phyloP scores from a whole-genome alignment of 2,329 filamentous ascomycete genomes.

The Mycogone perniciosa region DNA sequence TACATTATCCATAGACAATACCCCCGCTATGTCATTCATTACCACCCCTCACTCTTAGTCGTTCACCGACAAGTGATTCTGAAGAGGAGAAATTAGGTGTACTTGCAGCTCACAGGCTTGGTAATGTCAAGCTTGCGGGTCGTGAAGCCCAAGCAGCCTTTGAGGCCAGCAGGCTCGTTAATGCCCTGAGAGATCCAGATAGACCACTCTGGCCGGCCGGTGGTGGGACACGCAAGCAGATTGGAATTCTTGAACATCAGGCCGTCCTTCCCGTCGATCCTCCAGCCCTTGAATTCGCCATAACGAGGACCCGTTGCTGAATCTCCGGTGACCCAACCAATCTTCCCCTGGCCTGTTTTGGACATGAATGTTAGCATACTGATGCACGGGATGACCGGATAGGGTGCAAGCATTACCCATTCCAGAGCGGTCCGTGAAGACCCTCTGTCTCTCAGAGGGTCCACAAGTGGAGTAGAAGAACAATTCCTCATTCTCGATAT shows the following conservation, averaged over 20 bases:
- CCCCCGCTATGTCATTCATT: not conserved
- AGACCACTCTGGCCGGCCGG: constrained; percentile 36
- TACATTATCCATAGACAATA: not conserved
- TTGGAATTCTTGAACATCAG: constrained; percentile 39
- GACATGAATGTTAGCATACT: not conserved
- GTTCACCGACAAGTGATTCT: not conserved
- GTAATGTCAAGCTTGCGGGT: constrained; percentile 23
- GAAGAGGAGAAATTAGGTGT: constrained; percentile 18
- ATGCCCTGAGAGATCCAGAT: constrained; percentile 31
- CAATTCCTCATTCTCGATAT: constrained; percentile 39
- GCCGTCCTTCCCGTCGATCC: constrained; percentile 34
- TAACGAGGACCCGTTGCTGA: constrained; percentile 27
- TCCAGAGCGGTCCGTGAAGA: constrained; percentile 50
- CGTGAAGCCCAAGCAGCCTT: constrained; percentile 31
- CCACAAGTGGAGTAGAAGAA: constrained; percentile 39
- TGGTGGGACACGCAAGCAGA: constrained; percentile 48
- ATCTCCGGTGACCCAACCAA: constrained; percentile 46
- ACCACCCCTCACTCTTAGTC: not conserved
- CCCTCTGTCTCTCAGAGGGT: constrained; percentile 34
- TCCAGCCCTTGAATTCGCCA: constrained; percentile 42
- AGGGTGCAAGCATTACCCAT: constrained; percentile 40
- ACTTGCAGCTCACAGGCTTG: constrained; percentile 32
- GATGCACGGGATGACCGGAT: not conserved
- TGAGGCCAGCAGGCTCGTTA: constrained; percentile 29
- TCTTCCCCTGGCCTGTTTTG: constrained; percentile 41